Conservation (phyloP, 495 filamentous ascomycete species). For the Trichocladium uniseriatum region DNA sequence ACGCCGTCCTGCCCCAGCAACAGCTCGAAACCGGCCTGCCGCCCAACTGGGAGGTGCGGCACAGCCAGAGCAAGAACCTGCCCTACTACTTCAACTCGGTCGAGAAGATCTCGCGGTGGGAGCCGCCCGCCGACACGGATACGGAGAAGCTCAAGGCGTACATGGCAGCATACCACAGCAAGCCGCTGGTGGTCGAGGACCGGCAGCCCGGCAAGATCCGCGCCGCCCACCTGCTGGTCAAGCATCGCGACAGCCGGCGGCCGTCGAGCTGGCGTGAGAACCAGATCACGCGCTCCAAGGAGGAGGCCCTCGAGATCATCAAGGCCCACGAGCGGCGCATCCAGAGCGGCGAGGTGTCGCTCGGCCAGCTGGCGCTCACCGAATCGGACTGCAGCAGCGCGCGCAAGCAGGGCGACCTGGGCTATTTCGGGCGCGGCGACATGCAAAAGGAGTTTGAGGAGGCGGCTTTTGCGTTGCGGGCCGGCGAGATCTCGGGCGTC, state of each 20-base stretch:
- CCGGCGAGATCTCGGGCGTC: conserved; percentile 72
- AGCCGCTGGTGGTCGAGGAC: conserved; percentile 30
- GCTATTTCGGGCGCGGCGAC: conserved; percentile 84
- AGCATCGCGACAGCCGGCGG: conserved; percentile 77
- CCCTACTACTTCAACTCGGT: conserved; percentile 92
- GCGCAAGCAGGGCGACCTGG: conserved; percentile 87
- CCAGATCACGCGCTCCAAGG: conserved; percentile 77
- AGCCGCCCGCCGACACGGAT: conserved; percentile 79
- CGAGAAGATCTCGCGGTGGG: conserved; percentile 84
- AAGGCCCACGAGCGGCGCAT: conserved; percentile 64
- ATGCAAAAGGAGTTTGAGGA: conserved; percentile 99
- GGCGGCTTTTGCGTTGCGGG: conserved; percentile 76
- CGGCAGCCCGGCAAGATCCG: conserved; percentile 72
- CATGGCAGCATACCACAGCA: conserved; percentile 74
- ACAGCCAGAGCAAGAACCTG: conserved; percentile 93
- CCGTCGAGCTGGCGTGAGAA: conserved; percentile 85
- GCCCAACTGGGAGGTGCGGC: conserved; percentile 82
- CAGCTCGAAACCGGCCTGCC: conserved; percentile 70
- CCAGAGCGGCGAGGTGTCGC: conserved; percentile 49
- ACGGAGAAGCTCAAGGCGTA: conserved; percentile 82
- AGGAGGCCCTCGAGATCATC: conserved; percentile 73
- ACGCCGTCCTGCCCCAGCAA: conserved; percentile 10
- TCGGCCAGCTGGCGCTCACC: conserved; percentile 73
- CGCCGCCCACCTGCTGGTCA: conserved; percentile 81
- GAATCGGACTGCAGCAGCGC: conserved; percentile 95